Conservation (phyloP, 768 basidiomycete genomes). For the Lactarius quietus region DNA sequence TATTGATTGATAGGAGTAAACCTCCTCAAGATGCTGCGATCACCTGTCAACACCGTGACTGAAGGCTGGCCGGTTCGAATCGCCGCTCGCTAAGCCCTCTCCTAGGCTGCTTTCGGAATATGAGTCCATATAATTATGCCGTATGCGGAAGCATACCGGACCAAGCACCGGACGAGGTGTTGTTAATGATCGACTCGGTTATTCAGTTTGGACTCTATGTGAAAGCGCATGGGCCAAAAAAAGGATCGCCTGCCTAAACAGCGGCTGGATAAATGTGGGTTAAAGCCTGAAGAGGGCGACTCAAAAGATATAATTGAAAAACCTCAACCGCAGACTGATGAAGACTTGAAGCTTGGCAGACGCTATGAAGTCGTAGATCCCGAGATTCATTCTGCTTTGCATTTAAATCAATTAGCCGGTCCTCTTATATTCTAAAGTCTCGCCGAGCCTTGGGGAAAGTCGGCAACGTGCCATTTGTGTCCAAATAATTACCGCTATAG, state of each 20-base stretch:
- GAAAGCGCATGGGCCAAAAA: not conserved
- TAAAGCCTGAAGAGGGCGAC: not conserved
- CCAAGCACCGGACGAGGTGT: not conserved
- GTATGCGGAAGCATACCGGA: not conserved
- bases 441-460: not conserved
- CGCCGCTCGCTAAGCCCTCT: not conserved
- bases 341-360: not conserved
- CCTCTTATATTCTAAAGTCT: not conserved
- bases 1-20: constrained; percentile 1
- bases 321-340: not conserved
- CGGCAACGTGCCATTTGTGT: not conserved
- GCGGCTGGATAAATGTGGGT: not conserved
- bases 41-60: not conserved
- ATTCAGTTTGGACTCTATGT: not conserved
- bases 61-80: not conserved
- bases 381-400: not conserved
- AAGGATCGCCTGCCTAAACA: not conserved
- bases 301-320: not conserved
- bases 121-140: not conserved
- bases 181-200: not conserved
- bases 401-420: not conserved
- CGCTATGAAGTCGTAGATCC: not conserved
- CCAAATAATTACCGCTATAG: not conserved
- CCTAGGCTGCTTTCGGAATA: constrained; percentile 14
- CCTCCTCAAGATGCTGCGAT: not conserved